A percentile compares a stretch with the other conserved stretches of the same genome.
Evolutionary conservation across 2,329 filamentous ascomycete genomes (phyloP).

Genomic region (Cytospora paraplurivora): DNA sequence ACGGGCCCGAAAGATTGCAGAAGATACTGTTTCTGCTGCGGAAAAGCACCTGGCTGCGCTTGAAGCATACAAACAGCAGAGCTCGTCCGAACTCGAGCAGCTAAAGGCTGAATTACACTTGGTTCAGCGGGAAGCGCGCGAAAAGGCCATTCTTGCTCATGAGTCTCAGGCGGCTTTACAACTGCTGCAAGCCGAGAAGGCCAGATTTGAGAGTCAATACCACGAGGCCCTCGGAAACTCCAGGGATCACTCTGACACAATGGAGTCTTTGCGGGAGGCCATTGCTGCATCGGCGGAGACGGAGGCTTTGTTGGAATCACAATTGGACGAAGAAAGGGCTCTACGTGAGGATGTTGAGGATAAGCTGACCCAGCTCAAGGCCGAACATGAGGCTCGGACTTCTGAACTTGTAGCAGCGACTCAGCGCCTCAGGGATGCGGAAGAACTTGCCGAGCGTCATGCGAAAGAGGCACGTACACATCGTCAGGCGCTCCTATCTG

Average conservation of each 20-base stretch:
- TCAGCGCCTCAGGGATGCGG: constrained; percentile 77
- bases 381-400: constrained; percentile 79
- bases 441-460: constrained; percentile 85
- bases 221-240: constrained; percentile 67
- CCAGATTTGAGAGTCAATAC: constrained; percentile 70
- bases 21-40: constrained; percentile 81
- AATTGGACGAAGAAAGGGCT: constrained; percentile 80
- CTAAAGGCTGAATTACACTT: constrained; percentile 84
- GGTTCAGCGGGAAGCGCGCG: constrained; percentile 73
- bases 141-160: constrained; percentile 75
- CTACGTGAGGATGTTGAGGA: constrained; percentile 74
- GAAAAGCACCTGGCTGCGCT: constrained; percentile 83
- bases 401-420: constrained; percentile 75
- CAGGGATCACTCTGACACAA: constrained; percentile 69
- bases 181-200: constrained; percentile 82
- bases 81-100: constrained; percentile 80
- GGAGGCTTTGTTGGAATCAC: constrained; percentile 73
- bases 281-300: constrained; percentile 79
- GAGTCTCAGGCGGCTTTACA: constrained; percentile 76
- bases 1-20: constrained; percentile 78
- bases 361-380: constrained; percentile 74
- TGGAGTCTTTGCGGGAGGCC: constrained; percentile 75
- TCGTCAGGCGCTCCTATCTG: constrained; percentile 77
- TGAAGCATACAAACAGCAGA: constrained; percentile 80
- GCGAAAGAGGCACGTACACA: constrained; percentile 86